Conservation (phyloP, 495 filamentous ascomycete genomes). For the Penicillium dipodomyicola region DNA sequence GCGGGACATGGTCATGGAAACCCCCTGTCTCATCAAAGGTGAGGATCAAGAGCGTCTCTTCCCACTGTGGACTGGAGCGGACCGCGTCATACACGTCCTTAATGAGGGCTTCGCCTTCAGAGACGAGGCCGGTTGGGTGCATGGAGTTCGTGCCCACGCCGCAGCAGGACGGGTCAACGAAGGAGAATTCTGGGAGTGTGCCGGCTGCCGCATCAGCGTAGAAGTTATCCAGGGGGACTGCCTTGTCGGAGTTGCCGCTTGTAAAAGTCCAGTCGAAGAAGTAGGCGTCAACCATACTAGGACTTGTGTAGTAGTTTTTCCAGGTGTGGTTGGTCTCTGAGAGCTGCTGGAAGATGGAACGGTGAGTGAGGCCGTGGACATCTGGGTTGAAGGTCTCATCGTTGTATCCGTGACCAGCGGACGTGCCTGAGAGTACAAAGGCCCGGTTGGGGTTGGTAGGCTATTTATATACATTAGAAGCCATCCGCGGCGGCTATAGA, state of each 20-base stretch:
- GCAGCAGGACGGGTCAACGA: slow-evolving; percentile 54
- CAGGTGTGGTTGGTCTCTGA: slow-evolving; percentile 43
- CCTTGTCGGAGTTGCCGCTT: slow-evolving; percentile 32
- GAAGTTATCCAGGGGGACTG: slow-evolving; percentile 34
- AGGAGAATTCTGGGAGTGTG: slow-evolving; percentile 45
- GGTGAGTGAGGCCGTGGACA: slow-evolving; percentile 37
- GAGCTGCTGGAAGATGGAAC: slow-evolving; percentile 50
- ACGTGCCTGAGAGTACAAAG: slow-evolving; percentile 47
- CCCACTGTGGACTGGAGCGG: slow-evolving; percentile 45
- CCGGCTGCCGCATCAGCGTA: slow-evolving; percentile 40
- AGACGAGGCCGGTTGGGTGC: slow-evolving; percentile 47
- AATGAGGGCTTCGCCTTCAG: slow-evolving; percentile 47
- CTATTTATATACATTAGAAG: slow-evolving; percentile 22
- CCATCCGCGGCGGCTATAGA: neutral
- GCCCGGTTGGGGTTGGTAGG: slow-evolving; percentile 51
- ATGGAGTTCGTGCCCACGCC: slow-evolving; percentile 44
- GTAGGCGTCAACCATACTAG: slow-evolving; percentile 31
- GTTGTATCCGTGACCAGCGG: slow-evolving; percentile 47
- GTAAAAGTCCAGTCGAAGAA: slow-evolving; percentile 46
- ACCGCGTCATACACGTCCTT: slow-evolving; percentile 51
- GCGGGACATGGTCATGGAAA: slow-evolving; percentile 51
- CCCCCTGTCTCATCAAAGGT: slow-evolving; percentile 53
- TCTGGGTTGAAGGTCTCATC: slow-evolving; percentile 38
- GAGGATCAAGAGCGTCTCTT: slow-evolving; percentile 46
- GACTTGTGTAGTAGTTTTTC: slow-evolving; percentile 50